Conservation (phyloP, 2,329 filamentous ascomycete genomes). For the Diplodia seriata region DNA sequence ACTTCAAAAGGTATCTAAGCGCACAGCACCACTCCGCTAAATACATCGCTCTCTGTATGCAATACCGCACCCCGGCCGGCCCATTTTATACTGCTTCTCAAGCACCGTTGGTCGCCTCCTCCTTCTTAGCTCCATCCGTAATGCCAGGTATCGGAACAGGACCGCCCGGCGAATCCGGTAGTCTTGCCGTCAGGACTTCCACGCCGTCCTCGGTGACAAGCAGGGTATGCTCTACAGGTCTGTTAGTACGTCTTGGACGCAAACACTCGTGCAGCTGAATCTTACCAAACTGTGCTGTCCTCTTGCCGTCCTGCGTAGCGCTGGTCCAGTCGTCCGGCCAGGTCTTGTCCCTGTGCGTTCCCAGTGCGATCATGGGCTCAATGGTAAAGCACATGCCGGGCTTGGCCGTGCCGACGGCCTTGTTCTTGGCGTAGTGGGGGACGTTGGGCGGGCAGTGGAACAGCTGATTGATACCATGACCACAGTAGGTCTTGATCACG, state of each 20-base stretch:
- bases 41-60: constrained; percentile 8
- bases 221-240: constrained; percentile 73
- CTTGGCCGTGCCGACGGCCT: constrained; percentile 92
- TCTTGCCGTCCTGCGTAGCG: constrained; percentile 85
- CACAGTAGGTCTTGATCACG: constrained; percentile 94
- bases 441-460: constrained; percentile 96
- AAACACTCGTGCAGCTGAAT: not conserved
- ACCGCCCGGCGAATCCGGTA: constrained; percentile 76
- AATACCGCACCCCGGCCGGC: constrained; percentile 5
- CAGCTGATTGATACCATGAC: constrained; percentile 90
- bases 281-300: constrained; percentile 90
- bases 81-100: constrained; percentile 30
- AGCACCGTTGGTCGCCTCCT: constrained; percentile 36
- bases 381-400: constrained; percentile 99
- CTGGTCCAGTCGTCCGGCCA: constrained; percentile 99
- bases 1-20: constrained; percentile 25
- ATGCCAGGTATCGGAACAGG: constrained; percentile 64
- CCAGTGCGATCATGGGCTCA: constrained; percentile 96
- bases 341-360: constrained; percentile 88
- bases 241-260: not conserved
- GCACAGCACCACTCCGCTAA: constrained; percentile 6
- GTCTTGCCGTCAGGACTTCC: constrained; percentile 78
- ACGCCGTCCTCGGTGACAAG: constrained; percentile 83
- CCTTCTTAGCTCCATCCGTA: constrained; percentile 37
- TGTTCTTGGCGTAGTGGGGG: constrained; percentile 98